Evolutionary conservation across 2,329 filamentous ascomycete species (phyloP).

Genomic region (Microsporum audouinii): DNA sequence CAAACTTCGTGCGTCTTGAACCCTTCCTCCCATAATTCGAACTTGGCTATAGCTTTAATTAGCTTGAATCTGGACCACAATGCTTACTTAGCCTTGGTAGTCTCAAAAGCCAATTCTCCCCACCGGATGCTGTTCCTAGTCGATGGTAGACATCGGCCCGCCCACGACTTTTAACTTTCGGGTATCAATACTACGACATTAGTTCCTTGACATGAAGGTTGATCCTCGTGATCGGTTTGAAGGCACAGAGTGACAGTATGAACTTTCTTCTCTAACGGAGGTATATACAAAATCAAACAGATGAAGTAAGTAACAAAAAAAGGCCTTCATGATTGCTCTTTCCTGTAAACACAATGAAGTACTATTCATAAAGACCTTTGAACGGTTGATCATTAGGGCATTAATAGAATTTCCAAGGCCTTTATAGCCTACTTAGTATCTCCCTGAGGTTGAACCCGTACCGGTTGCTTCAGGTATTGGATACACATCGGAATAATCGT

Average conservation of each 20-base stretch:
- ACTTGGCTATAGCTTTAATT: constrained; percentile 3
- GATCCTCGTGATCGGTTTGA: neutral
- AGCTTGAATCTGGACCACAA: constrained; percentile 4
- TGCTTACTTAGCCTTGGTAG: constrained; percentile 2
- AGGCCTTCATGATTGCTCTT: neutral
- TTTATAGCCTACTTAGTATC: neutral
- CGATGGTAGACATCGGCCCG: neutral
- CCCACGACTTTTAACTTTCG: neutral
- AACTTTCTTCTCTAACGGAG: neutral
- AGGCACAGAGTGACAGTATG: neutral
- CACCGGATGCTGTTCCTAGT: neutral
- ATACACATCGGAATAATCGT: neutral
- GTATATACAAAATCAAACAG: neutral
- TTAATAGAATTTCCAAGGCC: neutral
- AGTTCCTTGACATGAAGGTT: neutral
- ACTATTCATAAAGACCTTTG: neutral
- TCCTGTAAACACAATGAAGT: neutral
- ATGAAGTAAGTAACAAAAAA: neutral
- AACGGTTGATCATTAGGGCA: neutral
- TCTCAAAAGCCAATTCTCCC: neutral
- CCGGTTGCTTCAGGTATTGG: neutral
- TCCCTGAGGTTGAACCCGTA: neutral
- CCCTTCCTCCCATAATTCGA: neutral
- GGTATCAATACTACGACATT: neutral
- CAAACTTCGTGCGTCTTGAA: neutral